Evolutionary conservation across 208 protist genomes (phyloP).

Genomic region (Novymonas esmeraldas): DNA sequence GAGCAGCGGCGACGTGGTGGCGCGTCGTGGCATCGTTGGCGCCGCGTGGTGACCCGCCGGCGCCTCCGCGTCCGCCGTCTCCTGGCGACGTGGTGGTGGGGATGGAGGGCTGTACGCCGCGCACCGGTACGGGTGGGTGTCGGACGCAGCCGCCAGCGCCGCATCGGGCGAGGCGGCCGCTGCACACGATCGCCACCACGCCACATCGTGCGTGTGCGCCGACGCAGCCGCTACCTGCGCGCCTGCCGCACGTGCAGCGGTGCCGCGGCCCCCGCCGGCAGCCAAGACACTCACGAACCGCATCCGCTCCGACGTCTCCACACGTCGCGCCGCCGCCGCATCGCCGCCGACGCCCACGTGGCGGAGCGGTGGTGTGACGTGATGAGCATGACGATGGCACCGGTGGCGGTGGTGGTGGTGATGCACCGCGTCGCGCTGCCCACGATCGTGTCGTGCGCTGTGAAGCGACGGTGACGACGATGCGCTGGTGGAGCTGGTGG

Average conservation of each 20-base stretch:
- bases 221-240: background rate
- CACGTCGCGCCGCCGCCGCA: constrained; percentile 2
- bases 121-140: constrained; percentile 4
- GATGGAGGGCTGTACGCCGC: background rate
- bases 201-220: background rate
- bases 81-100: background rate
- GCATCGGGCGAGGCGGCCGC: background rate
- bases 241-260: background rate
- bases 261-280: constrained; percentile 1
- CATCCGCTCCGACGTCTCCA: constrained; percentile 27
- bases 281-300: constrained; percentile 25
- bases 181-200: constrained; percentile 1
- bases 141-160: background rate
- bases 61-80: background rate
- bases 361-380: too few species aligned
- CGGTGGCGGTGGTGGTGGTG: background rate
- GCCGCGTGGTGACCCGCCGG: background rate
- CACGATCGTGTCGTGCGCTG: too few species aligned
- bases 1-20: background rate
- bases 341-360: too few species aligned
- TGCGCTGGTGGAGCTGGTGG: background rate
- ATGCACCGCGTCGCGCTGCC: too few species aligned
- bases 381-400: background rate
- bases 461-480: too few species aligned
- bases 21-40: background rate